Base-by-base conservation (phyloP, 495 filamentous ascomycete species). In the Neurospora sp. region DNA sequence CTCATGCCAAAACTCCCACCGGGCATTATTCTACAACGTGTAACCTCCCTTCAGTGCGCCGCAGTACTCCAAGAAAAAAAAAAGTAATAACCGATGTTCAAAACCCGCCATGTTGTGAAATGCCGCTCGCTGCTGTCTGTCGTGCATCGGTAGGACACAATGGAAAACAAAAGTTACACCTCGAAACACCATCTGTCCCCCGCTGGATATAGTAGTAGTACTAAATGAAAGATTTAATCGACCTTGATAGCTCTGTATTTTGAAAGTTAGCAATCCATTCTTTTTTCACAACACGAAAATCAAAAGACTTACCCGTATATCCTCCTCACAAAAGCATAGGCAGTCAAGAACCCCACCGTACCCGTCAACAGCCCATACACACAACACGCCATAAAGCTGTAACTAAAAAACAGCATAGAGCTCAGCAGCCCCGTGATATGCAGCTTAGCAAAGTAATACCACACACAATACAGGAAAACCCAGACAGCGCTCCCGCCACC, bases 321-420 rank as follows among this genome's bases (percentile, higher is more conserved):
- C 78, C 92, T 88, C 78, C 94, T 86, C 44, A 98, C 89, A 85
- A 97, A 98, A 4, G 90, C 89, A 85, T 96, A 97, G 9, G 93
- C 92, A 17, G 91, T 90, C 82, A 98, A 81, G 78, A 96, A 97
- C 12, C 94, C 94, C 69, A 98, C 88, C 4, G 94, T 98, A 4
- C 94, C 94, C 16, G 90, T 93, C 45, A 97, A 81, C 71, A 98
- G 80, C 4, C 92, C 93, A 79, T 97, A 98, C 8, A 97, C 90
- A 40, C 87, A 85, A 76, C 94, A 97, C 2, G 93, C 94, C 75
- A 98, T 86, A 72, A 86, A 86, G 75, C 83, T 87, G 80, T 97
- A 98, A 77, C 88, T 90, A 81, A 97, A 98, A 81, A 97, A 98
- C 40, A 98, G 84, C 76, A 97, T 73, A 20, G 89, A 87, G 68